These are phyloP conservation scores for Stemphylium beticola DNA, from an alignment of 2,329 filamentous ascomycete species.

Conservation along the genomic window DNA sequence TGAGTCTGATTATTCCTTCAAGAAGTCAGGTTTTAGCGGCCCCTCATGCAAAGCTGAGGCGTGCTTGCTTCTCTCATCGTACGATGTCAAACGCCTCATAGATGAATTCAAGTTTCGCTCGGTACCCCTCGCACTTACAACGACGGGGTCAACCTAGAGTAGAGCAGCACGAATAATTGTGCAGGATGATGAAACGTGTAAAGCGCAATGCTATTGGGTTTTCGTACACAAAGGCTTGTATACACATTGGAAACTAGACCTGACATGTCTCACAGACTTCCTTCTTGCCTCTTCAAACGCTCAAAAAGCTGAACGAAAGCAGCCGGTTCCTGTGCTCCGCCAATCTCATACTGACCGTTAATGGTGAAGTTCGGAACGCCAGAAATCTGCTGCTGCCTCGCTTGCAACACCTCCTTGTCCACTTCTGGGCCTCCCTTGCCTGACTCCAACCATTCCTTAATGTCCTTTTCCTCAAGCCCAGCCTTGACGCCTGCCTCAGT, in stretches of 20 bases:
- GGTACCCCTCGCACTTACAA: too few relatives aligned
- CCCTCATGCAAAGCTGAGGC: too few relatives aligned
- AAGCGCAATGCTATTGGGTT: background rate
- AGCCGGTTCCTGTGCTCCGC: conserved; percentile 73
- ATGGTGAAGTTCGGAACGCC: conserved; percentile 80
- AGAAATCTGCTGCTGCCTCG: conserved; percentile 59
- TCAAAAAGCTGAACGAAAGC: conserved; percentile 72
- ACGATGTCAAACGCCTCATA: too few relatives aligned
- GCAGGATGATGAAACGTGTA: too few relatives aligned
- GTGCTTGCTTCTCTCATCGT: too few relatives aligned
- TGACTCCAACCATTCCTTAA: conserved; percentile 51
- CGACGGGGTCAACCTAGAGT: too few relatives aligned
- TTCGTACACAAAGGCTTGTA: background rate
- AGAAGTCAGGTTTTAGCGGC: too few relatives aligned
- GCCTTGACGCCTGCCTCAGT: conserved; percentile 51
- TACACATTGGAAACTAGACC: background rate
- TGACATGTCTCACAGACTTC: conserved; percentile 14
- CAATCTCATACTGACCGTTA: conserved; percentile 69
- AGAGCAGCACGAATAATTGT: too few relatives aligned
- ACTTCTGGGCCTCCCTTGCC: conserved; percentile 54
- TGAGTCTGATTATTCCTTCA: too few relatives aligned
- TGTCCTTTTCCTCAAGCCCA: conserved; percentile 52
- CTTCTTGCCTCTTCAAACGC: conserved; percentile 59
- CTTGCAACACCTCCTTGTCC: conserved; percentile 55
- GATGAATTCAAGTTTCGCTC: too few relatives aligned